Conservation (phyloP, 345 rosid genomes). For the Populus davidiana region DNA sequence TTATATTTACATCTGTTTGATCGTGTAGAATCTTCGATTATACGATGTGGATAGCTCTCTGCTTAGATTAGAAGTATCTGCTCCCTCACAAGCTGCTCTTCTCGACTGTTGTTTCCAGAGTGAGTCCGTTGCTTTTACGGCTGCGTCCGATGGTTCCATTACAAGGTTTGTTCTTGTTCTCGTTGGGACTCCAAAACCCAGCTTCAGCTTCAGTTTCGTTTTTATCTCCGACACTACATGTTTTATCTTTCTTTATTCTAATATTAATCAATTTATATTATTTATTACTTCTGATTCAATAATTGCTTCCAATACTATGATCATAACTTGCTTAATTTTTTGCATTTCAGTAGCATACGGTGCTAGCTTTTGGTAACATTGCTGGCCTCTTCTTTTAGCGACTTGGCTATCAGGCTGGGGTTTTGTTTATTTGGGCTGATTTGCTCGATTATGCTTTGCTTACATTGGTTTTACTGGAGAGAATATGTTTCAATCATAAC, state of each 20-base stretch:
- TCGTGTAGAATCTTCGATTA: conserved; percentile 57
- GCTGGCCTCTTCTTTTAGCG: background rate
- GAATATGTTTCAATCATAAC: background rate
- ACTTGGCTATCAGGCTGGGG: background rate
- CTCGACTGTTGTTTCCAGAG: conserved; percentile 76
- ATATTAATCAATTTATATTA: background rate
- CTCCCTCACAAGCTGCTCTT: conserved; percentile 54
- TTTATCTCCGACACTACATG: too few relatives aligned
- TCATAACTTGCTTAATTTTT: background rate
- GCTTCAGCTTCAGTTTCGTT: background rate
- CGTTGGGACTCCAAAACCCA: background rate
- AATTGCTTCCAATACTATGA: background rate
- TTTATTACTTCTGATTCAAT: background rate
- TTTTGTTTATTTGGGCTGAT: background rate
- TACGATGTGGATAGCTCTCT: conserved; percentile 62
- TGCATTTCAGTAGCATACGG: background rate
- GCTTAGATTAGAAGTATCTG: conserved; percentile 47
- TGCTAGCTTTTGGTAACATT: background rate
- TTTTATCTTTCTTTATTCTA: background rate
- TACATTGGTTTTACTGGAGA: background rate
- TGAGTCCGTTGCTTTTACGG: conserved; percentile 50
- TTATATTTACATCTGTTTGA: background rate
- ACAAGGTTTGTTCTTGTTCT: conserved; percentile 44
- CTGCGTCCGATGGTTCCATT: conserved; percentile 72
- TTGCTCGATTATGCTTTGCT: background rate